Percentiles rank a stretch among this genome's conserved stretches.
Conservation (phyloP, 768 basidiomycete species). For the Suillus americanus region DNA sequence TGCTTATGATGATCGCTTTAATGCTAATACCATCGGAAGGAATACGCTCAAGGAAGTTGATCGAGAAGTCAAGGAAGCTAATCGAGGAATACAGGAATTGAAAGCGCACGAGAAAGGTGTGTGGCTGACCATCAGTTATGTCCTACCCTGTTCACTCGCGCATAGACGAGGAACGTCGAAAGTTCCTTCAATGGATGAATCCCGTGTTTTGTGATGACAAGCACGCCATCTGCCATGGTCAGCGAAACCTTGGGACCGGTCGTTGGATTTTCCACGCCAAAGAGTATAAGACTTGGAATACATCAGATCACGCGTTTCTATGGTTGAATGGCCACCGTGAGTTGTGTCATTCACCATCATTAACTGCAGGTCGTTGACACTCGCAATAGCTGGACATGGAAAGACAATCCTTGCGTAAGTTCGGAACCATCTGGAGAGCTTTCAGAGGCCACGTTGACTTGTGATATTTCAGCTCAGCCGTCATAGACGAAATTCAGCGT, state of each 20-base stretch:
- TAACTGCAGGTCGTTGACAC: neutral
- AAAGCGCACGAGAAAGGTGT: neutral
- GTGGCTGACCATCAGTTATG: neutral
- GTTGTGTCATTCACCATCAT: neutral
- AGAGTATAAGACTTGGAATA: neutral
- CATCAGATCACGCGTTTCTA: neutral
- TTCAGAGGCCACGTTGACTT: neutral
- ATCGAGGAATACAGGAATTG: neutral
- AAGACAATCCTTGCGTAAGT: neutral
- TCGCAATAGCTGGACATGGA: neutral
- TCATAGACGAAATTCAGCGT: neutral
- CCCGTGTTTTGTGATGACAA: neutral
- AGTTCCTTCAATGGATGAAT: neutral
- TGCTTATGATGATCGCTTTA: neutral
- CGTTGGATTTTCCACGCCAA: neutral
- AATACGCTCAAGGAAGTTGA: neutral
- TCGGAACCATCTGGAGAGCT: neutral
- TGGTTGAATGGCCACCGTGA: conserved; percentile 1
- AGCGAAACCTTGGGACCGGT: neutral
- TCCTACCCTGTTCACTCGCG: neutral
- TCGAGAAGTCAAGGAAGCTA: neutral
- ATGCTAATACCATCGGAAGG: neutral
- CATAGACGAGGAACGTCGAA: neutral
- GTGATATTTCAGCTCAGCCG: conserved; percentile 1
- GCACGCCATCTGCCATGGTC: neutral